Conservation (phyloP, 805 yeast species). For the Groenewaldozyma salmanticensis region DNA sequence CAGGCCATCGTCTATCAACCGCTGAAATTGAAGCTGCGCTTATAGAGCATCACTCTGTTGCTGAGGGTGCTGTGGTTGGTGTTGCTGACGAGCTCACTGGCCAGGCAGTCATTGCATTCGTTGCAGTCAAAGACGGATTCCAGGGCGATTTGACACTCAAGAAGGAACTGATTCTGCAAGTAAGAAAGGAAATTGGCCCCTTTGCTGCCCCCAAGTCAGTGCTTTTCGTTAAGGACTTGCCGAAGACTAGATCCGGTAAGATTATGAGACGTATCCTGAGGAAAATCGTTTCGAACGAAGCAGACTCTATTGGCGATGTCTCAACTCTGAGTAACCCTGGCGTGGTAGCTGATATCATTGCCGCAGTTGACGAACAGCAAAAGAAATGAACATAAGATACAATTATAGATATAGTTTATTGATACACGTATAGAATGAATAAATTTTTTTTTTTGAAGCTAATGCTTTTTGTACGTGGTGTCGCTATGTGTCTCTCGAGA, state of each 20-base stretch:
- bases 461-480: neutral
- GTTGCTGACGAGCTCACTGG: constrained; percentile 92
- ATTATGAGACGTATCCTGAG: constrained; percentile 97
- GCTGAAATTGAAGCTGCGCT: constrained; percentile 95
- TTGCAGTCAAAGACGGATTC: constrained; percentile 57
- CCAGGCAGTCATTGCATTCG: constrained; percentile 94
- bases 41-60: constrained; percentile 66
- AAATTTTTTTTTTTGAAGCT: neutral
- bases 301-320: constrained; percentile 84
- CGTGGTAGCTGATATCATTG: constrained; percentile 68
- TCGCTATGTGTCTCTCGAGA: too few species aligned
- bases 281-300: constrained; percentile 86
- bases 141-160: constrained; percentile 34
- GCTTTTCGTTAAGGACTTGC: constrained; percentile 78
- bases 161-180: constrained; percentile 73
- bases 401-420: constrained; percentile 8
- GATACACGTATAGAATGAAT: too few species aligned
- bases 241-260: constrained; percentile 97
- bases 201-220: constrained; percentile 94
- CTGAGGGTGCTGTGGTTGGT: constrained; percentile 96
- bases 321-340: constrained; percentile 83
- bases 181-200: constrained; percentile 82
- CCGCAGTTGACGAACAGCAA: constrained; percentile 36
- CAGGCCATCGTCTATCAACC: constrained; percentile 97
- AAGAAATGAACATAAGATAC: neutral